Base-by-base conservation (phyloP, 1,284 basidiomycete species). In the Moniliophthora roreri region DNA sequence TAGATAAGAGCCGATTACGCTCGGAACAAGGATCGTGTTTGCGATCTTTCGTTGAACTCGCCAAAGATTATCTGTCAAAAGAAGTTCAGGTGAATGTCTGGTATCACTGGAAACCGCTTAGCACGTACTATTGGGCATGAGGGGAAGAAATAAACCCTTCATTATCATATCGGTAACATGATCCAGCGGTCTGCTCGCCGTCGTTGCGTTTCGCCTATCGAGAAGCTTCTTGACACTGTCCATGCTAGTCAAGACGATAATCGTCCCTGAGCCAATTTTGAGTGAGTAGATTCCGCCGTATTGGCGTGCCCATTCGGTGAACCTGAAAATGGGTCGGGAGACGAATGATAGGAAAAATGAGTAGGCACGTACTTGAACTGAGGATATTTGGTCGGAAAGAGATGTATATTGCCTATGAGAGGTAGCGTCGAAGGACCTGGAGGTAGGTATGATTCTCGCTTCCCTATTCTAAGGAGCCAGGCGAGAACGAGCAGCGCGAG, bases 401-500 rank as follows among this genome's bases (percentile, higher is more conserved):
- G 38, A 24, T 60, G 59, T 11, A 66, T 26, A 50, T 71, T 71
- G 15, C 69, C 69, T 7, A 71, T 48, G 20, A 69, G 24, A 4
- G 66, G 68, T n/a, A 60, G 46, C 15, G 67, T 69, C 0, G 65
- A 62, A n/a, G 69, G 69, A 4, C 67, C 69, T 37, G 65, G 66
- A 23, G 66, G 65, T 4, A 66, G 55, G 10, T 53, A 50, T 21
- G 55, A 47, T 26, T 53, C 54, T 32, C 61, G 48, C 18, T 45
- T 45, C 32, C 62, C 60, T 41, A 55, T 51, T 15, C 21, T 53
- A 1, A 16, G 24, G 10, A 41, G 2, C 34, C 35, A 48, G n/a
- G 53, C 10, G 0, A 46, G 32, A 32, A 50, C 9, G 7, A 53
- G 24, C n/a, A 45, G 24, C 8, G 41, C 46, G 34, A 48, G 11